phyloP scores from a whole-genome alignment of 2,329 filamentous ascomycete genomes.

The Xylariales sp. region DNA sequence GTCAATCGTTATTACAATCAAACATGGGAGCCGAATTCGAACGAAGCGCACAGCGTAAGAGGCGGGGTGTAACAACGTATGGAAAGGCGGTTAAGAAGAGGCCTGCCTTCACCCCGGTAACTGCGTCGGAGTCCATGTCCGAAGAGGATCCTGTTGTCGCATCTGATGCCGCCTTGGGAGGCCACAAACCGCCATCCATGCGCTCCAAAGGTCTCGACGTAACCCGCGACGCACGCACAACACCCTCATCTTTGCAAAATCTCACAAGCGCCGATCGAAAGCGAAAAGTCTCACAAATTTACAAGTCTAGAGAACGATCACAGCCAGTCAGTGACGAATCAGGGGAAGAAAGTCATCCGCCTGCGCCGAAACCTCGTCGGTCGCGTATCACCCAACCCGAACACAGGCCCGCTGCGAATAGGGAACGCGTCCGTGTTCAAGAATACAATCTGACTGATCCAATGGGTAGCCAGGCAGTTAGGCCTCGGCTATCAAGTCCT shows the following conservation, averaged over 20 bases:
- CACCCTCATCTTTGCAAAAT: slow-evolving; percentile 28
- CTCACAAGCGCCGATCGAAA: slow-evolving; percentile 43
- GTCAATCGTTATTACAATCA: slow-evolving; percentile 20
- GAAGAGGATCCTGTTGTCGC: slow-evolving; percentile 46
- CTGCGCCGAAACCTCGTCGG: slow-evolving; percentile 40
- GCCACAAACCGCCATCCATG: slow-evolving; percentile 37
- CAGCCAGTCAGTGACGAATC: slow-evolving; percentile 35
- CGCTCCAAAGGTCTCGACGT: slow-evolving; percentile 32
- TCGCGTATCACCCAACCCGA: slow-evolving; percentile 41
- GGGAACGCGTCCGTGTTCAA: slow-evolving; percentile 34
- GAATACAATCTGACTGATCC: slow-evolving; percentile 37
- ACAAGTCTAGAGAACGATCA: slow-evolving; percentile 41
- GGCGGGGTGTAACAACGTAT: slow-evolving; percentile 45
- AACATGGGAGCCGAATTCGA: slow-evolving; percentile 46
- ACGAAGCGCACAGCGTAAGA: slow-evolving; percentile 45
- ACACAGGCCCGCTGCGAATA: slow-evolving; percentile 25
- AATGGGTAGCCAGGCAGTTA: slow-evolving; percentile 41
- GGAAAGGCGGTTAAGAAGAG: slow-evolving; percentile 45
- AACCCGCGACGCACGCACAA: slow-evolving; percentile 29
- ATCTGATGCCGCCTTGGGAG: slow-evolving; percentile 39
- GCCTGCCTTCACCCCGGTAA: slow-evolving; percentile 42
- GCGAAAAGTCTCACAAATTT: slow-evolving; percentile 49
- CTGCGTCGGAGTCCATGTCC: slow-evolving; percentile 45
- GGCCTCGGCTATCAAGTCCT: slow-evolving; percentile 47
- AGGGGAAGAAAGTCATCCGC: slow-evolving; percentile 33